Base-by-base conservation (phyloP, 495 filamentous ascomycete genomes). In the Aspergillus haitiensis region DNA sequence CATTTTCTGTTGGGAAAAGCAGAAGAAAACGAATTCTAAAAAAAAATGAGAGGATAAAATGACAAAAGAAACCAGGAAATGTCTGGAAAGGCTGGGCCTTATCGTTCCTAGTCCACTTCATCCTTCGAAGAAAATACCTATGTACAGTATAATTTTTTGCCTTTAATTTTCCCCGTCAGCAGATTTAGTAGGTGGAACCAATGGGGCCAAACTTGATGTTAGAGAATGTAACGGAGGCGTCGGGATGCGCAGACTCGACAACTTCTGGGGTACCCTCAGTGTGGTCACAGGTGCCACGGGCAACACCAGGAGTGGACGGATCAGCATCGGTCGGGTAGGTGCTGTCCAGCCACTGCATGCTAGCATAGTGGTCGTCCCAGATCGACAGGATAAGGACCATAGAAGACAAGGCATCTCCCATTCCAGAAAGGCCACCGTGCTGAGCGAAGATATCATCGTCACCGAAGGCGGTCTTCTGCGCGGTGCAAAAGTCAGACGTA, bases 341-440 rank as follows among this genome's bases (percentile, higher is more conserved):
- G 69, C 85, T 85, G 79, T 93, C 90, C 66, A 94, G 85, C 90
- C 90, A 93, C 64, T 88, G 81, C 90, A 93, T 93, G 77, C 90
- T 82, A 74, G 81, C 75, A 27, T 80, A 74, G 75, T 92, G 83
- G 76, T 92, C 89, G 68, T 90, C 87, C 89, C 89, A 92, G 68
- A 92, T 69, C 65, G 82, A 86, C 82, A 92, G 81, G 70, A 88
- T 87, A n/a, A 92, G 81, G 50, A 89, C 89, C 86, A 90, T 87
- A 59, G 76, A 46, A 13, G 66, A 71, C 32, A 90, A 67, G 18
- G 78, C 84, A 31, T 74, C 65, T 55, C 85, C 78, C 79, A 91
- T 86, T 49, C 74, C 70, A 12, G 62, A 59, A 52, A 88, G 67
- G 34, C 87, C 89, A 35, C 86, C 86, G 60, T 83, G 77, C 61